Percentiles rank a stretch among this genome's conserved stretches.
Evolutionary conservation across 2,329 filamentous ascomycete genomes (phyloP).

Genomic region (Rutstroemia sp.): DNA sequence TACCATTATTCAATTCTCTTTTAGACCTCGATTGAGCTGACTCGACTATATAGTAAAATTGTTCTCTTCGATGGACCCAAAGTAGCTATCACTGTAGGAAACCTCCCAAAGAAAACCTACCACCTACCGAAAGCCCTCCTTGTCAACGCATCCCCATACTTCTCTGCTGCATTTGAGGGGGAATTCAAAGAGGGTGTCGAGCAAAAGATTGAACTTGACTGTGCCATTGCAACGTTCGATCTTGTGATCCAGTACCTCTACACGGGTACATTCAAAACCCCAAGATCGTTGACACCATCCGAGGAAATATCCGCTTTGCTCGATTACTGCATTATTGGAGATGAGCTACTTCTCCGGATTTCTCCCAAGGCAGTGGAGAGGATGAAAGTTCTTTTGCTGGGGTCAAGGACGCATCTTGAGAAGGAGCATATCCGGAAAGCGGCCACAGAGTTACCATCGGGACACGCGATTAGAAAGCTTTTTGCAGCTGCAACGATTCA

Average conservation of each 20-base stretch:
- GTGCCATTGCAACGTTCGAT: background rate
- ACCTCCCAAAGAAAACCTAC: background rate
- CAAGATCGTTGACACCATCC: background rate
- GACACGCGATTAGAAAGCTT: background rate
- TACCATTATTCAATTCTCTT: too few relatives aligned
- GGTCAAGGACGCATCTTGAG: background rate
- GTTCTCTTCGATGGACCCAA: background rate
- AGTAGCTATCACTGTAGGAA: background rate
- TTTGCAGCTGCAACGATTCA: background rate
- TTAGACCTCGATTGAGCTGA: too few relatives aligned
- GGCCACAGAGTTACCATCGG: background rate
- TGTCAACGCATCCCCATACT: background rate
- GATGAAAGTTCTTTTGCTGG: background rate
- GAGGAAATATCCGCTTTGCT: background rate
- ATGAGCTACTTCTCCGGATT: background rate
- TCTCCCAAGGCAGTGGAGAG: background rate
- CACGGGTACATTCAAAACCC: background rate
- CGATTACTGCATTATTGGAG: background rate
- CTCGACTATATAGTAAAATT: background rate
- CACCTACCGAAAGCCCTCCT: background rate
- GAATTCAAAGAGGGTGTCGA: background rate
- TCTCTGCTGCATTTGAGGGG: background rate
- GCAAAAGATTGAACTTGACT: background rate
- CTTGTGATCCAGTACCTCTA: background rate
- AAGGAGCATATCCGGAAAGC: background rate